phyloP scores from a whole-genome alignment of 441 rosid genomes.

The Syzygium malaccense region DNA sequence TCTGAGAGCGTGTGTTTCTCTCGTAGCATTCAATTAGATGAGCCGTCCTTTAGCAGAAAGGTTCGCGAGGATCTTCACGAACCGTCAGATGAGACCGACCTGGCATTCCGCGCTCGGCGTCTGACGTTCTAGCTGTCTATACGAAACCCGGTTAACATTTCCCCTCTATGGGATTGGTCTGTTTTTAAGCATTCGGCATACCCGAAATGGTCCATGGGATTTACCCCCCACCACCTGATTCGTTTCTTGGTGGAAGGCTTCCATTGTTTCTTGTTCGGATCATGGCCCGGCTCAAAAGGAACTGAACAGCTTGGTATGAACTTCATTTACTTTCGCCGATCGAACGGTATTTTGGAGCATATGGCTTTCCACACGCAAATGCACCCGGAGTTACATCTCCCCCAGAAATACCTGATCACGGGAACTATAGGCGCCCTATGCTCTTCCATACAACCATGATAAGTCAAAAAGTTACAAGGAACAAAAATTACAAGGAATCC shows the following conservation, averaged over 20 bases:
- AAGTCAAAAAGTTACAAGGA: background rate
- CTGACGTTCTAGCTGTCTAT: background rate
- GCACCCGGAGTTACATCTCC: background rate
- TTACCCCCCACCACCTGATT: background rate
- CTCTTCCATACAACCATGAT: background rate
- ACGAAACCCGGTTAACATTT: background rate
- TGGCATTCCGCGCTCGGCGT: background rate
- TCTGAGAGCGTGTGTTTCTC: background rate
- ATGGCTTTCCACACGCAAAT: background rate
- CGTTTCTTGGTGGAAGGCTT: background rate
- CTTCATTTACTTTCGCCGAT: background rate
- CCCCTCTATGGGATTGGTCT: background rate
- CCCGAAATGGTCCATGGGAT: background rate
- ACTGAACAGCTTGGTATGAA: background rate
- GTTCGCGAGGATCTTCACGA: background rate
- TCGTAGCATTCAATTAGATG: background rate
- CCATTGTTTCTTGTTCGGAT: background rate
- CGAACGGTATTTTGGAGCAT: background rate
- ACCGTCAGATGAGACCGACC: background rate
- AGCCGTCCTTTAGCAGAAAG: background rate
- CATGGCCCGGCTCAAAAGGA: background rate
- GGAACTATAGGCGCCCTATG: background rate
- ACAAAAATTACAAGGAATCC: background rate
- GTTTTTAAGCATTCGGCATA: background rate
- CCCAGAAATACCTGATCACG: background rate